These are phyloP conservation scores for Chrysopogon serrulatus DNA, from an alignment of 176 grass and related monocot species.

Conservation along the genomic window DNA sequence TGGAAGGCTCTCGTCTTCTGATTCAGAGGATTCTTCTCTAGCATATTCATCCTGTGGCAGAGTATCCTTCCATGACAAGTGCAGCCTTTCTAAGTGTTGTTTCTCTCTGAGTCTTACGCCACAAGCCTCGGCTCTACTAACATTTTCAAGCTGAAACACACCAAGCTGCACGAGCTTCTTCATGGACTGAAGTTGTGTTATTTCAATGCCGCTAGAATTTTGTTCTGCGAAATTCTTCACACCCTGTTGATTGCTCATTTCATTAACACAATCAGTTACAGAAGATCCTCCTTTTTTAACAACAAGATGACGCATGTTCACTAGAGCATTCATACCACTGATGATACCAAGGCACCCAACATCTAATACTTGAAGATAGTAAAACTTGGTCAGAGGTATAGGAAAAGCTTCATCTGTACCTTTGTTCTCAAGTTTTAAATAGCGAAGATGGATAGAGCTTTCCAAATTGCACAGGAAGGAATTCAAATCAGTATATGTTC, in stretches of 20 bases:
- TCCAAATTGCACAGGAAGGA: neutral
- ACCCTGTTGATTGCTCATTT: too few relatives aligned
- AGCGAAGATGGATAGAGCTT: conserved; percentile 17
- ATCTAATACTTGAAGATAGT: too few relatives aligned
- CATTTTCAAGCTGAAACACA: neutral
- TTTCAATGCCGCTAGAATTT: neutral
- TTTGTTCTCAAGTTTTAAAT: neutral
- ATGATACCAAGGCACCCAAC: neutral
- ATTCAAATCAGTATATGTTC: neutral
- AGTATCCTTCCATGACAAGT: conserved; percentile 16
- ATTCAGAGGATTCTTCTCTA: neutral
- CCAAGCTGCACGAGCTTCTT: neutral
- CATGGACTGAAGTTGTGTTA: neutral
- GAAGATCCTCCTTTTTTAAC: fast-evolving
- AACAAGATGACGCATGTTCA: conserved; percentile 10
- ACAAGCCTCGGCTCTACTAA: neutral
- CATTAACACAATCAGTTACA: too few relatives aligned
- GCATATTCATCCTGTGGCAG: neutral
- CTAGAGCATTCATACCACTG: neutral
- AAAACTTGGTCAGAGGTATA: neutral
- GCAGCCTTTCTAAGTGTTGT: conserved; percentile 4
- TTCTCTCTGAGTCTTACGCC: conserved; percentile 16
- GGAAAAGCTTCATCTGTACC: neutral
- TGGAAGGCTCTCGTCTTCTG: too few relatives aligned
- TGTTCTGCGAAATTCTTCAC: too few relatives aligned